Evolutionary conservation across 2,329 filamentous ascomycete species (phyloP), one percentile per base, ranked within the genome.

Genomic region (Acarospora socialis): DNA sequence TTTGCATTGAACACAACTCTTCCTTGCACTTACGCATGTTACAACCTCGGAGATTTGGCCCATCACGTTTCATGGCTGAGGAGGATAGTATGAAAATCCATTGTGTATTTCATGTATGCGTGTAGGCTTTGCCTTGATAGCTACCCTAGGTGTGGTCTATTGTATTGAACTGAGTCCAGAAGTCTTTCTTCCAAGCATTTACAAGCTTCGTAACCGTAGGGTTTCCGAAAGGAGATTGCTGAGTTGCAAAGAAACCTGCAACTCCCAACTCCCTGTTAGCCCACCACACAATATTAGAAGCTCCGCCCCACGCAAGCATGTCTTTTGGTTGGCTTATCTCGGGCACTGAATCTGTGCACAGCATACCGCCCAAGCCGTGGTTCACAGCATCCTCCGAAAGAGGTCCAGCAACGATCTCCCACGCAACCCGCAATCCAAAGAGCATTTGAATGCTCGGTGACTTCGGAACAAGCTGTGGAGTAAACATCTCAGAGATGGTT

Each of bases 351-450:
- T 23, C 33, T 2, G 21, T 19, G n/a, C 34, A 34, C 13, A 40
- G 21, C 19, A 39, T n/a, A 3, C 41, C 41, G 16, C 28, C 39
- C 13, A 43, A 33, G 1, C 39, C 39, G 22, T 43, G 32, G 29
- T 43, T 40, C n/a, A 34, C 29, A 18, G 8, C 26, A 19, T 35
- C 26, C 12, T 33, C 37, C 4, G 31, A 12, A 19, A 39, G 30
- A 13, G 29, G 29, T 8, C 36, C 37, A 19, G 27, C 26, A 22
- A 8, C 21, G 21, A 22, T 22, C 8, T 12, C 21, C 21, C 8
- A 8, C 21, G 21, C 21, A 22, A 12, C 21, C 8, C 21, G 8
- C 21, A 12, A n/a, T n/a, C n/a, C n/a, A n/a, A n/a, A 22, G 8
- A 8, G 21, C 21, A 22, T 12, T 22, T 12, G 12, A 22, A 8